A percentile compares a stretch with the other conserved stretches of the same genome.
phyloP scores from a whole-genome alignment of 805 yeast genomes.

The Metschnikowia reukaufii region DNA sequence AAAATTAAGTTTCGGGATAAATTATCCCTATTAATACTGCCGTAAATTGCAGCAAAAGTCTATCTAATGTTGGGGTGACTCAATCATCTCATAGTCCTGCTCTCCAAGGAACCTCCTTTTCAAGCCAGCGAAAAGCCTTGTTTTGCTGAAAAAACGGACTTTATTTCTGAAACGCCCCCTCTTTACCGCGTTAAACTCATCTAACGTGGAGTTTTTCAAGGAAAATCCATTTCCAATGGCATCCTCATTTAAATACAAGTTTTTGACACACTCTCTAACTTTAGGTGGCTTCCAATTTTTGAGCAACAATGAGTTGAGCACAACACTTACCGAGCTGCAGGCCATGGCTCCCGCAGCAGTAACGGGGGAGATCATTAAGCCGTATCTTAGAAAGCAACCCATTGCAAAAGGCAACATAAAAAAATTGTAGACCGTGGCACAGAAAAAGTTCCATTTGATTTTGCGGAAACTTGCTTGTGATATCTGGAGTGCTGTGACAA shows the following conservation, averaged over 20 bases:
- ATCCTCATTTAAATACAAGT: constrained; percentile 8
- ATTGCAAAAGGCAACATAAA: constrained; percentile 92
- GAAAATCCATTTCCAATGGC: constrained; percentile 15
- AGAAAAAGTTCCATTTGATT: constrained; percentile 76
- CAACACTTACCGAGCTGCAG: constrained; percentile 85
- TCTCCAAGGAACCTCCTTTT: constrained; percentile 1
- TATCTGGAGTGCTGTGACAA: constrained; percentile 63
- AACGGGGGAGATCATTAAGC: constrained; percentile 77
- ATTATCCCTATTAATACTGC: neutral
- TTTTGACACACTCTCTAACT: constrained; percentile 6
- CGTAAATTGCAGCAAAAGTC: neutral
- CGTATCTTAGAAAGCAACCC: constrained; percentile 81
- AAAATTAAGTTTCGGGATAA: no score
- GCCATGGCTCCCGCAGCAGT: constrained; percentile 95
- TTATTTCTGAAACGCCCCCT: constrained; percentile 5
- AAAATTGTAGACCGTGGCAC: constrained; percentile 84
- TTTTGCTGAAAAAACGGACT: constrained; percentile 1
- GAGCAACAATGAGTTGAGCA: constrained; percentile 70
- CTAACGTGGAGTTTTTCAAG: constrained; percentile 14
- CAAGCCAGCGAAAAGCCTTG: constrained; percentile 2
- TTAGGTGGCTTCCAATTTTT: constrained; percentile 57
- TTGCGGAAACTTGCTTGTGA: constrained; percentile 68
- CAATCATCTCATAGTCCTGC: constrained; percentile 10
- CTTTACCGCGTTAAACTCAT: constrained; percentile 15
- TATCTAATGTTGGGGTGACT: constrained; percentile 6